Percentiles rank a stretch among this genome's conserved stretches.
Evolutionary conservation across 2,329 filamentous ascomycete genomes (phyloP).

Genomic region (Esteya vermicola): DNA sequence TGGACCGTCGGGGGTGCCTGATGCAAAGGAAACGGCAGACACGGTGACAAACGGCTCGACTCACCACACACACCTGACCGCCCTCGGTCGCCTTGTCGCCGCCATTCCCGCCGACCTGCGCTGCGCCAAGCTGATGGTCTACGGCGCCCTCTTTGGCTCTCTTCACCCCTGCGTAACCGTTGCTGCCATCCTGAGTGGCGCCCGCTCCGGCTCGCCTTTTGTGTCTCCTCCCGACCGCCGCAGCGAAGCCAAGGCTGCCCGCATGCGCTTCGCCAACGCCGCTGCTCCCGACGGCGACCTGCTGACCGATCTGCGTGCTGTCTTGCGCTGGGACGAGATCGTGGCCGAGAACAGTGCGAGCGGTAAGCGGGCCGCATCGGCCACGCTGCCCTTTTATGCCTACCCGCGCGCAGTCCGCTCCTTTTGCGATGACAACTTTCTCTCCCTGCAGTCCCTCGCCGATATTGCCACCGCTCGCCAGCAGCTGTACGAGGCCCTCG

Average conservation of each 20-base stretch:
- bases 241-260: constrained; percentile 65
- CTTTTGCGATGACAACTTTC: constrained; percentile 78
- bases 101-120: constrained; percentile 89
- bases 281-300: constrained; percentile 61
- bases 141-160: constrained; percentile 85
- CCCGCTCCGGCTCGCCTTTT: constrained; percentile 51
- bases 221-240: constrained; percentile 65
- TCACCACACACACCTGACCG: constrained; percentile 44
- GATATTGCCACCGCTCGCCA: constrained; percentile 78
- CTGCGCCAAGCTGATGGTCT: constrained; percentile 89
- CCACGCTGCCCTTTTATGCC: constrained; percentile 11
- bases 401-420: constrained; percentile 49
- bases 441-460: constrained; percentile 68
- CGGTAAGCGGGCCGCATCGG: neutral
- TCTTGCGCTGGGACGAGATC: constrained; percentile 66
- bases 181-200: constrained; percentile 74
- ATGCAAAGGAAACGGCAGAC: no score
- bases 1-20: no score
- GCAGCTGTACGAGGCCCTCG: constrained; percentile 75
- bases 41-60: neutral
- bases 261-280: constrained; percentile 66
- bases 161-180: constrained; percentile 80
- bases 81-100: constrained; percentile 81
- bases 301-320: constrained; percentile 73
- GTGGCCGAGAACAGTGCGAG: constrained; percentile 27